Base-by-base conservation (phyloP, 2,329 filamentous ascomycete genomes). In the Exophiala phaeomuriformis region DNA sequence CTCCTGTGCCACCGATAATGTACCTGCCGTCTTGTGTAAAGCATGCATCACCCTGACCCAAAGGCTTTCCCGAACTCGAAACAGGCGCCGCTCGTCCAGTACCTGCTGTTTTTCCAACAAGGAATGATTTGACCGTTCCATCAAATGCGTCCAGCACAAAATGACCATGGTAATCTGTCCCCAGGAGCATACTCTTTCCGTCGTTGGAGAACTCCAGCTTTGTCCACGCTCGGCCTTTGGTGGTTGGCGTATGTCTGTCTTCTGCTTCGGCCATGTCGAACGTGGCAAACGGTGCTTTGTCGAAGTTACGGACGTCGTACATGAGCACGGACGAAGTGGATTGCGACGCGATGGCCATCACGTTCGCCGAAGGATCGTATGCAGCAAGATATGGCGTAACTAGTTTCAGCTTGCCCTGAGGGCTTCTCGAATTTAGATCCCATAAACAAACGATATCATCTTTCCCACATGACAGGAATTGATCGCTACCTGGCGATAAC, bases 121-220 rank as follows among this genome's bases (percentile, higher is more conserved):
- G 76, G 67, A 86, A 90, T 6, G 87, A 84, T 65, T 85, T 88
- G 27, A 97, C 70, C 4, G 77, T 78, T 37, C 91, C 93, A 40
- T 88, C 83, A 67, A 96, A 97, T 1, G 91, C 88, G 67, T 98
- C 93, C n/a, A 98, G 75, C 2, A 98, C 74, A 65, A 93, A 95
- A 69, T 98, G 93, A 0, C 90, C 89, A 48, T 79, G 79, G 4
- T 87, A 88, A 46, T 85, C 88, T 1, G 91, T 97, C 9, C 87
- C 88, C 12, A 98, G 70, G 3, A 98, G 77, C 45, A 98, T 72
- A 56, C 82, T 82, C 66, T 95, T 95, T 12, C 93, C 93, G 65
- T 98, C 93, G 64, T 98, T 98, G 53, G 88, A 93, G 67, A 98
- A 97, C 64, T 95, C 90, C 40, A 98, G 77, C 63, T 86, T 90